Evolutionary conservation across 148 eudicot genomes (phyloP), one percentile per base, ranked within the genome.

Genomic region (Dianthus caryophyllus): DNA sequence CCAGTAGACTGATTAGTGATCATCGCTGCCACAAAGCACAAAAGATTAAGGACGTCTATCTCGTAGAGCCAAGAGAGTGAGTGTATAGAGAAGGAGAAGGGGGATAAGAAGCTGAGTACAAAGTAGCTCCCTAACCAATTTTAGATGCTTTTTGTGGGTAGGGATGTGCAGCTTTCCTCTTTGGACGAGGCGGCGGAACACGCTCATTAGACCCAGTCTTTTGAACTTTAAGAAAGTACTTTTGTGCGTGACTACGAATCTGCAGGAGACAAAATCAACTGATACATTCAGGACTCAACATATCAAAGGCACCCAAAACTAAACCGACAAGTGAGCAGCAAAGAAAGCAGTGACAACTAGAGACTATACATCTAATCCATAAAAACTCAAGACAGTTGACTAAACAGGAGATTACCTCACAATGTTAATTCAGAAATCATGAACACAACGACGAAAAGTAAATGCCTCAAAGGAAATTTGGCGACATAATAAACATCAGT

Each of bases 101-200:
- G 38, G 7, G 38, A 67, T 43, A 20, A 46, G 53, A 46, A 36
- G 38, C 17, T 25, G 60, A 48, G 16, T 22, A 26, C 13, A 57
- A 61, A 24, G 25, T 13, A 64, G 64, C 43, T 38, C 26, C 25
- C 75, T 62, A 17, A 85, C 89, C 84, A 52, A 24, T 78, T 70
- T 81, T 83, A 47, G 81, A 68, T n/a, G 89, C 87, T 71, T 85
- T 85, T 29, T 83, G 89, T 9, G 89, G 89, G 67, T 85, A 85
- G 31, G 89, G 89, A 73, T 85, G 84, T 48, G 85, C 68, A 52
- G 89, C 89, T 79, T 85, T 85, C 68, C 85, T 80, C 78, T 85
- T 85, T 13, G 89, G 89, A 29, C 89, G 74, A 41, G 89, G 84
- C 47, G 89, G 89, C 26, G 89, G 89, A 13, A 85, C 87, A 61